Percentiles rank a stretch among this genome's conserved stretches.
Conservation (phyloP, 257 asterid genomes). For the Prunella vulgaris region DNA sequence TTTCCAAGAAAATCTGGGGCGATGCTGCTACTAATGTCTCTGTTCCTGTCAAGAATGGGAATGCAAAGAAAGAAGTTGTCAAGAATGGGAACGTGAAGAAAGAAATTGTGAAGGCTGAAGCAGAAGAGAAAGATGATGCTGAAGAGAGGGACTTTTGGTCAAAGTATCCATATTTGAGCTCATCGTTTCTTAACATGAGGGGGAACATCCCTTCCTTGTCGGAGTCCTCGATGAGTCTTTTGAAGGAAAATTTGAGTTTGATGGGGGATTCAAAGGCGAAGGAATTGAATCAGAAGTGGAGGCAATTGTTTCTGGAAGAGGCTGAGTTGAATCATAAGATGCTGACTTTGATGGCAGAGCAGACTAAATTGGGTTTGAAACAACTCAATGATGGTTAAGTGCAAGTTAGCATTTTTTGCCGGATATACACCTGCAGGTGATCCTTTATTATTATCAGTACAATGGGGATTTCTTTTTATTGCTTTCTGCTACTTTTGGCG, state of each 20-base stretch:
- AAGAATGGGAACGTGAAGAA: constrained; percentile 12
- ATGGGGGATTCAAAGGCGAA: constrained; percentile 40
- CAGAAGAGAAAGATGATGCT: constrained; percentile 14
- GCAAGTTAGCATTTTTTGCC: not conserved
- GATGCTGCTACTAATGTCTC: not conserved
- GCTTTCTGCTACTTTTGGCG: not conserved
- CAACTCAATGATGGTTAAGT: not conserved
- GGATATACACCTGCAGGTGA: not conserved
- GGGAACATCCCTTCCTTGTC: constrained; percentile 17
- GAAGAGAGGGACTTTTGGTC: constrained; percentile 28
- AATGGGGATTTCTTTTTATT: not conserved
- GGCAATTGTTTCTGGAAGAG: constrained; percentile 37
- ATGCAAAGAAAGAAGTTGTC: not conserved
- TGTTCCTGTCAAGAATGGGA: not conserved
- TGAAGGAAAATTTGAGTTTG: constrained; percentile 34
- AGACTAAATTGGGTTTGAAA: constrained; percentile 28
- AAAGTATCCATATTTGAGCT: constrained; percentile 35
- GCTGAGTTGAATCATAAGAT: constrained; percentile 32
- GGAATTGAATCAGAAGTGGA: constrained; percentile 63
- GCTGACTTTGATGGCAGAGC: constrained; percentile 36
- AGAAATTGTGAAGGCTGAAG: not conserved
- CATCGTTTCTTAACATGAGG: constrained; percentile 22
- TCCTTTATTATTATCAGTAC: not conserved
- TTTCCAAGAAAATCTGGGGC: constrained; percentile 57
- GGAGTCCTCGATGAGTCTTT: not conserved